Base-by-base conservation (phyloP, 75 land plant genomes). In the Pseudotsuga menziesii region DNA sequence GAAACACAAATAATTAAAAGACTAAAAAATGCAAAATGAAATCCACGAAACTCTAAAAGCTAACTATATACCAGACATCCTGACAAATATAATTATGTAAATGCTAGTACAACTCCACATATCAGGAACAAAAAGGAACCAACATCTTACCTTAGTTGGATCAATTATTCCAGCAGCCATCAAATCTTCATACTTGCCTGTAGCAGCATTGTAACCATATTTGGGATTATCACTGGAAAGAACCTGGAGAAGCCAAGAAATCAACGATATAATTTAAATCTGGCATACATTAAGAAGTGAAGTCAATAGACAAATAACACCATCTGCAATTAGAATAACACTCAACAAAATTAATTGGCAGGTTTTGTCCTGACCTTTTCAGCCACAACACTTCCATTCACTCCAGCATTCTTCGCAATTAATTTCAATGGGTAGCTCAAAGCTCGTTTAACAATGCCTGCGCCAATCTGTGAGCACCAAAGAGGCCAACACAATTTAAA, bases 111-210 rank as follows among this genome's bases (percentile, higher is more conserved):
- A 44, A 44, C 52, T 44, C 52, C 11, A 48, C 78, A 74, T 48
- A 72, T 48, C 26, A 20, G 6, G 17, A 41, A 17, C 39, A 9
- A 48, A 1, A 48, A 48, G 54, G 54, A 48, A 48, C 54, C 54
- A 48, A 2, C 54, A 9, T 1, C 54, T 9, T 48, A 48, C 54
- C 97, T 92, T 94, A 3, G 93, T 85, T 2, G 95, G 98, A 78
- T 94, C 95, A 67, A 94, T 94, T 27, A 94, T 92, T 57, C 97
- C 94, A 79, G 91, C 97, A 58, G 85, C 91, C 97, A 94, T 92
- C 32, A 94, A 75, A 82, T 94, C 94, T 80, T 92, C 97, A 56
- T 92, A 92, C 3, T 80, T 80, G 14, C 97, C 94, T 57, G 94
- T 90, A 6, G 97, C 94, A 74, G 94, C 94, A 87, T 89, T 94